Conservation (phyloP, 2,329 filamentous ascomycete species). For the Thielaviopsis musarum region DNA sequence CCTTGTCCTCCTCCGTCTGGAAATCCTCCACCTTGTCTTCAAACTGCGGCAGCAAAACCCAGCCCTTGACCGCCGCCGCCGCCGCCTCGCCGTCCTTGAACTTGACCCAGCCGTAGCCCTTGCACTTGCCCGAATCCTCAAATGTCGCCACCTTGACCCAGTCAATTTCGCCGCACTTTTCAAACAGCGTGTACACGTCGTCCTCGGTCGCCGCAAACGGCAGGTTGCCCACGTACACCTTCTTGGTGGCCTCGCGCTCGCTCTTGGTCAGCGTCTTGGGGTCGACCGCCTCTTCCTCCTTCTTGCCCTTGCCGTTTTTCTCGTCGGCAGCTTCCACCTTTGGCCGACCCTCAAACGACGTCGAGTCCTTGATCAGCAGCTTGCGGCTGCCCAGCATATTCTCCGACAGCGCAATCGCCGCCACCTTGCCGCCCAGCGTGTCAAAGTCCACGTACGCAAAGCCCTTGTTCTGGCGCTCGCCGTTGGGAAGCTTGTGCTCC, state of each 20-base stretch:
- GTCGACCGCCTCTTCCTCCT: slow-evolving; percentile 14
- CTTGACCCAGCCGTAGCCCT: slow-evolving; percentile 90
- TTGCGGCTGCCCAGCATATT: slow-evolving; percentile 58
- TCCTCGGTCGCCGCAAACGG: slow-evolving; percentile 70
- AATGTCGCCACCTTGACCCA: slow-evolving; percentile 87
- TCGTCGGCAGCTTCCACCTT: slow-evolving; percentile 12
- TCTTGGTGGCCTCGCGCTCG: slow-evolving; percentile 49
- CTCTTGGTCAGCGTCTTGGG: slow-evolving; percentile 21
- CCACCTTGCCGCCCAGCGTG: slow-evolving; percentile 48
- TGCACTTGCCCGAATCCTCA: slow-evolving; percentile 93
- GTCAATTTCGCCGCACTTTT: slow-evolving; percentile 65
- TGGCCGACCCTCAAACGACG: slow-evolving; percentile 78
- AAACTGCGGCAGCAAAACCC: slow-evolving; percentile 51
- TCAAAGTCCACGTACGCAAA: slow-evolving; percentile 94
- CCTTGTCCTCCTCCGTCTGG: slow-evolving; percentile 21
- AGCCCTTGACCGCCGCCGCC: slow-evolving; percentile 56
- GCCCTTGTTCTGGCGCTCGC: slow-evolving; percentile 51
- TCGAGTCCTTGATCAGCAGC: slow-evolving; percentile 84
- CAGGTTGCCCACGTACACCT: slow-evolving; percentile 84
- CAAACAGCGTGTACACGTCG: slow-evolving; percentile 63
- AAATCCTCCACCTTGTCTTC: slow-evolving; percentile 47
- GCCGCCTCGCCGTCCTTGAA: slow-evolving; percentile 68
- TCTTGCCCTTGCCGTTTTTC: slow-evolving; percentile 15
- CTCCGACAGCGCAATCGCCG: slow-evolving; percentile 78
- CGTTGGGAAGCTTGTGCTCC: slow-evolving; percentile 14